These are phyloP conservation scores for Puccinia novopanici DNA, from an alignment of 1,284 basidiomycete species.

Conservation along the genomic window DNA sequence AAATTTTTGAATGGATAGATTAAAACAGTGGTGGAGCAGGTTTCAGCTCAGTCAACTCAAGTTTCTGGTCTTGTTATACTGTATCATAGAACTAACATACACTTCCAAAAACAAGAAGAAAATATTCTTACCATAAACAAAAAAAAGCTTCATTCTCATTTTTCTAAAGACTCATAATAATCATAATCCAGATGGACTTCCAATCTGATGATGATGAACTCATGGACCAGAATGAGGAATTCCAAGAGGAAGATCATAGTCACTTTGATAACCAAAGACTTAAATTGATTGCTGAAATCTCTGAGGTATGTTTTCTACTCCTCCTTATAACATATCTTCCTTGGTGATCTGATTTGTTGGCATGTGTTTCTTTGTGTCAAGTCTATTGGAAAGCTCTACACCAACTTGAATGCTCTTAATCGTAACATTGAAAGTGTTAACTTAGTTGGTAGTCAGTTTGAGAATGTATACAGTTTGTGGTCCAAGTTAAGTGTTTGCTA, in stretches of 20 bases:
- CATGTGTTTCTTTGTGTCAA: neutral
- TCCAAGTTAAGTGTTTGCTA: constrained; percentile 33
- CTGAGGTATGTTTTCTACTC: constrained; percentile 22
- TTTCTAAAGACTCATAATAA: too few species aligned
- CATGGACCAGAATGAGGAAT: neutral
- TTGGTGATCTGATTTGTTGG: neutral
- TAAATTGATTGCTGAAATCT: constrained; percentile 44
- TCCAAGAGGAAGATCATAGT: constrained; percentile 28
- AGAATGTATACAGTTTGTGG: constrained; percentile 44
- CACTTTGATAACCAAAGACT: constrained; percentile 34
- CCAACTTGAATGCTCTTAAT: constrained; percentile 46
- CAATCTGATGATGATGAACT: neutral
- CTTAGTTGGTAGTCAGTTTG: constrained; percentile 39
- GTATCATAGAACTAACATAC: too few species aligned
- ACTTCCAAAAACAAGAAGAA: too few species aligned
- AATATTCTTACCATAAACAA: too few species aligned
- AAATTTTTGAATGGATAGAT: too few species aligned
- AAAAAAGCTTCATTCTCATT: too few species aligned
- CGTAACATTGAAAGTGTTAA: constrained; percentile 45
- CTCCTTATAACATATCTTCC: neutral
- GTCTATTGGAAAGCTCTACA: constrained; percentile 36
- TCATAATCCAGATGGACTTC: neutral
- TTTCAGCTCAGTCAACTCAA: too few species aligned
- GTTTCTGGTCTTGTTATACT: too few species aligned
- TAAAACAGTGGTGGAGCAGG: too few species aligned